Evolutionary conservation across 2,329 filamentous ascomycete genomes (phyloP).

Genomic region (Sporothrix humicola): DNA sequence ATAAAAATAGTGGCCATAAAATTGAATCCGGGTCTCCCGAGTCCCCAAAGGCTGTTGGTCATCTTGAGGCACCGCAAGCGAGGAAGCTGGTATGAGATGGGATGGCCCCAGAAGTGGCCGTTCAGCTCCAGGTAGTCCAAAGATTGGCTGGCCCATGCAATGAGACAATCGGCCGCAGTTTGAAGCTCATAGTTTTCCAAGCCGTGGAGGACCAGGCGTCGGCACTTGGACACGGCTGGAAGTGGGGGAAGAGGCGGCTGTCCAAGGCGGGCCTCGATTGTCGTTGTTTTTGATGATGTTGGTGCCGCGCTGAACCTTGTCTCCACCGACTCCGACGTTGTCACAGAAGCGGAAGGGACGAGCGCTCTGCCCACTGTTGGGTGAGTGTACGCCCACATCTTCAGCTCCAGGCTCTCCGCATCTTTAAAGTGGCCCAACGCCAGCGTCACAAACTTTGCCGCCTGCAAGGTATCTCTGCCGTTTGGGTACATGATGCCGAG

Average conservation of each 20-base stretch:
- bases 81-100: background rate
- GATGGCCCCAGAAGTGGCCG: background rate
- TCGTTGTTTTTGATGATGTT: background rate
- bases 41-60: background rate
- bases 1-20: constrained; percentile 23
- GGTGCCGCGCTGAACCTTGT: background rate
- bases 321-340: background rate
- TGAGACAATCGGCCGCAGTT: background rate
- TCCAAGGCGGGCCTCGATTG: background rate
- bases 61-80: constrained; percentile 10
- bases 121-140: background rate
- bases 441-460: constrained; percentile 11
- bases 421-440: constrained; percentile 17
- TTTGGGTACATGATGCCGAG: background rate
- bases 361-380: background rate
- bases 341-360: no score
- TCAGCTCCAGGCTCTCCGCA: constrained; percentile 20
- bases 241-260: background rate
- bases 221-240: background rate
- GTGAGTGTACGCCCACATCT: background rate
- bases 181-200: background rate
- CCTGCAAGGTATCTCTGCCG: background rate
- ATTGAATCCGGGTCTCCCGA: background rate
- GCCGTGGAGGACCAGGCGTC: background rate
- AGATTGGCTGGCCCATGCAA: constrained; percentile 16